Percentiles rank a stretch among this genome's conserved stretches.
Evolutionary conservation across 2,329 filamentous ascomycete species (phyloP).

Genomic region (Hortaea sp.): DNA sequence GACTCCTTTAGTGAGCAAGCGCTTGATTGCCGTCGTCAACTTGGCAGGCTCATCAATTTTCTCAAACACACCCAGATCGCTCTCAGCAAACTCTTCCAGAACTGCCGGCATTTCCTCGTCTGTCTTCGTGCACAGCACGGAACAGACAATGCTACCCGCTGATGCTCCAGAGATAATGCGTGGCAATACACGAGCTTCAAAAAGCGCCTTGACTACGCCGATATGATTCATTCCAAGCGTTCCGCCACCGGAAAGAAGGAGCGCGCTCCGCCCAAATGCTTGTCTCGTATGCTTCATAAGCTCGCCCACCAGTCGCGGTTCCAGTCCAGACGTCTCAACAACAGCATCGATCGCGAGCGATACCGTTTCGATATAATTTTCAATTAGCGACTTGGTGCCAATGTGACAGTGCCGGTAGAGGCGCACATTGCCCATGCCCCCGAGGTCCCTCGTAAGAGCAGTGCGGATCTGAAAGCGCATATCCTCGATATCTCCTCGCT

Average conservation of each 20-base stretch:
- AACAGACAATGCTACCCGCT: constrained; percentile 75
- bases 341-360: constrained; percentile 63
- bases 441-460: constrained; percentile 67
- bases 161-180: constrained; percentile 82
- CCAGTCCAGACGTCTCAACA: constrained; percentile 46
- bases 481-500: constrained; percentile 57
- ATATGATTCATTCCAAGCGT: constrained; percentile 91
- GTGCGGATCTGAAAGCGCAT: constrained; percentile 80
- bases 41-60: constrained; percentile 50
- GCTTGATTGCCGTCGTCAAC: constrained; percentile 54
- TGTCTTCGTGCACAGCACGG: constrained; percentile 64
- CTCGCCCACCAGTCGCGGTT: constrained; percentile 53
- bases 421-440: constrained; percentile 72
- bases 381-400: constrained; percentile 79
- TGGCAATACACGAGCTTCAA: constrained; percentile 63
- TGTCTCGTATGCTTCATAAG: constrained; percentile 62
- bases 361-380: constrained; percentile 74
- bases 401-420: constrained; percentile 77
- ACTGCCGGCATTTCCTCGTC: constrained; percentile 68
- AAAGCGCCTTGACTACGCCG: constrained; percentile 73
- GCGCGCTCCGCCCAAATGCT: constrained; percentile 73
- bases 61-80: constrained; percentile 74
- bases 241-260: constrained; percentile 74
- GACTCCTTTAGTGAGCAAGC: constrained; percentile 68
- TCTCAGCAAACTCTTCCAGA: constrained; percentile 61